Base-by-base conservation (phyloP, 2,329 filamentous ascomycete species). In the Fusarium sp. region DNA sequence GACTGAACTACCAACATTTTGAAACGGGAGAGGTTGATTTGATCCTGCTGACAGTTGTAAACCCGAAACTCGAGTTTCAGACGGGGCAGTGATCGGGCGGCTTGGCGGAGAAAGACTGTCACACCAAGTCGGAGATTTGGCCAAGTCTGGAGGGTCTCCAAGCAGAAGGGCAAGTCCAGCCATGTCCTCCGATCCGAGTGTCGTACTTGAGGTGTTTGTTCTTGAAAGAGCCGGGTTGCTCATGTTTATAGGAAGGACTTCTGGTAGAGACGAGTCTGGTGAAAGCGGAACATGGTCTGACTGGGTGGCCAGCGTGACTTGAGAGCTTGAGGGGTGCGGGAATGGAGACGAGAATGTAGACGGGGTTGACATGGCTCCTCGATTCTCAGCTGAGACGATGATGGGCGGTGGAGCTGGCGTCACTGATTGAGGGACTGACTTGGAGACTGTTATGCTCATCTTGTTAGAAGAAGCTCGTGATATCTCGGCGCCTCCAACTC, bases 191-290 rank as follows among this genome's bases (percentile, higher is more conserved):
- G 11, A 41, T 18, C 57, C 52, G 16, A 18, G 44, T 10, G 23
- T 53, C 6, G 52, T 34, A 7, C 34, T 53, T 27, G 61, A 28
- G 13, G 30, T 50, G 4, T 41, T 43, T 9, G 55, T 13, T 28
- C 36, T 43, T 6, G 55, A 43, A 12, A 39, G 12, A 23, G 23
- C 1, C 3, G 28, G 3, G 11, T 18, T 41, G 47, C 12, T 12
- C 61, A 69, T 69, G 6, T 61, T 39, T 13, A 66, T 48, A 28
- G 60, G 61, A 13, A 66, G 50, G 23, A 66, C 47, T 51, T 69
- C 66, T 27, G 66, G 66, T 3, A 65, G 48, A 12, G 53, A 46
- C 7, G 61, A 62, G 11, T 47, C 55, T 6, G 15, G 15, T 3
- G 48, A 13, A 15, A 60, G 44, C 27, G 65, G 39, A 7, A 54